Evolutionary conservation across 805 yeast genomes (phyloP), one percentile per base, ranked within the genome.

Genomic region (Yamadazyma nakazawae): DNA sequence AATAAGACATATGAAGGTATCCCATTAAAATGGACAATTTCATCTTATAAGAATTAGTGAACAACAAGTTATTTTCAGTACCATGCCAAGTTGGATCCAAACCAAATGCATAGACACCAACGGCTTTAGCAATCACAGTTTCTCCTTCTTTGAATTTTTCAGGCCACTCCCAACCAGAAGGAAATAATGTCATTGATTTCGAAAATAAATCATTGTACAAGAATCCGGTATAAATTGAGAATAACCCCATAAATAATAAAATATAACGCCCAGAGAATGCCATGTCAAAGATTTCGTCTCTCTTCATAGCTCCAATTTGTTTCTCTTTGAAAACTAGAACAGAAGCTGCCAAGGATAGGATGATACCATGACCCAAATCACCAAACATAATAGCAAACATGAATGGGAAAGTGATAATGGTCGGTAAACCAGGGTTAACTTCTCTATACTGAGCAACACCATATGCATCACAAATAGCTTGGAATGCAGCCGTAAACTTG

Each of bases 331-430:
- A 53, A 10, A 94, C 90, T 52, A 94, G 71, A 26, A 70, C 66
- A 43, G 81, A 67, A 1, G 95, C 96, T 14, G 89, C 88, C 47
- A 85, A 65, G 45, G 85, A 78, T 65, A 94, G 72, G 40, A 94
- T 79, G 49, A 90, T 78, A 5, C 99, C 99, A 71, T 94, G 99
- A 13, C 99, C 99, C 49, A 91, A 64, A 72, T 94, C 99, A 74
- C 99, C 99, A 74, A 94, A 94, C 99, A 94, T 94, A 58, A 94
- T 85, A 25, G 99, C 97, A 71, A 94, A 94, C 96, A 94, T 87
- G 66, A 94, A 94, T 19, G 99, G 99, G 74, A 94, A 94, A 0
- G 99, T 94, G 21, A 94, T 85, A 40, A 89, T 81, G 1, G 99
- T 92, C 3, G 99, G 92, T 53, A 94, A 73, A 45, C 96, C 99